phyloP scores from a whole-genome alignment of 148 eudicot genomes.

The Pouteria glomerata region DNA sequence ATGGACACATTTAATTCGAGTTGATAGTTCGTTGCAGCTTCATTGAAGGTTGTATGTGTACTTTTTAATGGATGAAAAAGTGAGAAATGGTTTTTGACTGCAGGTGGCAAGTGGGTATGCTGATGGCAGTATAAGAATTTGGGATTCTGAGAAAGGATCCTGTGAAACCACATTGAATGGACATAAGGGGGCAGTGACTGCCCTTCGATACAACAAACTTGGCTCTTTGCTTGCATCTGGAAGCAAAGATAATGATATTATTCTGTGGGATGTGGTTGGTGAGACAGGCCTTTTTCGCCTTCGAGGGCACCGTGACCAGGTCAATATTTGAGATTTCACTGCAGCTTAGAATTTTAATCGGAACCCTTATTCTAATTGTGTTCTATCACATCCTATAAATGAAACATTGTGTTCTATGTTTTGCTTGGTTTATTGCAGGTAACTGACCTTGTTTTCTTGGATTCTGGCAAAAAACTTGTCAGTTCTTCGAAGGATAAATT shows the following conservation, averaged over 20 bases:
- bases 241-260: conserved; percentile 88
- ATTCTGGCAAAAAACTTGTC: conserved; percentile 72
- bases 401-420: conserved; percentile 1
- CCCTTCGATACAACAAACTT: conserved; percentile 65
- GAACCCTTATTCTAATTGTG: not conserved
- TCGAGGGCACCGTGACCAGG: conserved; percentile 98
- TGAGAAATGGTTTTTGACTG: not conserved
- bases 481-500: conserved; percentile 98
- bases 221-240: conserved; percentile 94
- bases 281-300: conserved; percentile 94
- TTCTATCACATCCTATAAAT: not conserved
- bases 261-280: conserved; percentile 95
- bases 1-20: not conserved
- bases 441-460: conserved; percentile 83
- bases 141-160: conserved; percentile 70
- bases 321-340: conserved; percentile 10
- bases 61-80: not conserved
- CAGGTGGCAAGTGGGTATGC: conserved; percentile 95
- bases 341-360: not conserved
- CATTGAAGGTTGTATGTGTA: not conserved
- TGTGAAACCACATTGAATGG: conserved; percentile 96
- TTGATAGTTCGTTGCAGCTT: not conserved
- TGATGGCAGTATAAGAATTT: conserved; percentile 90
- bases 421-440: conserved; percentile 44
- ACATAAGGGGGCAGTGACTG: conserved; percentile 83